Base-by-base conservation (phyloP, 208 protist species). In the Leishmania major region DNA sequence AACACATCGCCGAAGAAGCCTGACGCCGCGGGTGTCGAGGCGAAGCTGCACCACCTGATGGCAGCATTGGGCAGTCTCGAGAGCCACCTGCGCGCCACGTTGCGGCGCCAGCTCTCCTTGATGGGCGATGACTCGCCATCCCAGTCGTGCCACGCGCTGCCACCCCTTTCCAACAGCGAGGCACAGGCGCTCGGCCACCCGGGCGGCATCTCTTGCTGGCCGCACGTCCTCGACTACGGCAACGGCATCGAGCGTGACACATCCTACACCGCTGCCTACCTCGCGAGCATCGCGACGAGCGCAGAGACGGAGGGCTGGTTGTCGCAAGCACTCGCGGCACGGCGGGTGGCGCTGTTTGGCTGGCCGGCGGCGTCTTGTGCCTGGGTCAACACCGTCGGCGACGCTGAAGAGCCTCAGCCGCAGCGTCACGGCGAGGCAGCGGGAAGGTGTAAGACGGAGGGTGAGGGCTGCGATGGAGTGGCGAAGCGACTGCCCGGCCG, bases 181-280 rank as follows among this genome's bases (percentile, higher is more conserved):
- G 84, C 79, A n/a, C 75, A 84, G 69, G 74, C 76, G 73, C 59
- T 81, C 47, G 75, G 84, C 4, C 78, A 81, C 62, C 79, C 78
- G 3, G 83, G 86, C 35, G 90, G 88, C 5, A 87, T 96, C 17
- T 93, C 89, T 2, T 92, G 86, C 35, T 94, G 90, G 90, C 84
- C 87, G 64, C 84, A 89, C 60, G 88, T 96, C 69, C 70, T 87
- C 49, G 77, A 78, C 35, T 75, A 85, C 75, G 87, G 86, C 43
- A 84, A 90, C 77, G 92, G 89, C 43, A 82, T 87, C 13, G 82
- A 88, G 62, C 87, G 90, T 25, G 92, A 96, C 53, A 87, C 82
- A 31, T 81, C 86, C 3, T 84, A 90, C 51, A 87, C 89, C 0
- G 85, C 87, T 17, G 75, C 90, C 35, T 96, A 90, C 75, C 78